Percentiles rank a stretch among this genome's conserved stretches.
phyloP scores from a whole-genome alignment of 2,329 filamentous ascomycete species.

The Ceratocystis harringtonii region DNA sequence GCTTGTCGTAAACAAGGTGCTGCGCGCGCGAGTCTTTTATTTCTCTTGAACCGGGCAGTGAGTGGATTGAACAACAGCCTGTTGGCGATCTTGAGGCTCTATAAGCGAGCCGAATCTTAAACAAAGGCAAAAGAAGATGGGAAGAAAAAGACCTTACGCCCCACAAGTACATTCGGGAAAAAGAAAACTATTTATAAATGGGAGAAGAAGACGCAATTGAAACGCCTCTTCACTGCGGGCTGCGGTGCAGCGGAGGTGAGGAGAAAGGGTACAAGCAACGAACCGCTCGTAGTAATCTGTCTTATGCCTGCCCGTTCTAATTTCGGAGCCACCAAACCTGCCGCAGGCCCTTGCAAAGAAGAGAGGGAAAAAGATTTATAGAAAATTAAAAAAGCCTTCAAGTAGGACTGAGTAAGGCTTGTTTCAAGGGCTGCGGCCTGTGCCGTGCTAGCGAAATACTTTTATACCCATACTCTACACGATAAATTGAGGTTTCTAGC shows the following conservation, averaged over 20 bases:
- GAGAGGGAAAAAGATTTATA: no score
- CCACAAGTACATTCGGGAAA: not conserved
- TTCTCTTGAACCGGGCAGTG: not conserved
- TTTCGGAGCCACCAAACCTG: not conserved
- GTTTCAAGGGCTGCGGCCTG: conserved; percentile 5
- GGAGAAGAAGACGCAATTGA: not conserved
- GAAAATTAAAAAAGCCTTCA: not conserved
- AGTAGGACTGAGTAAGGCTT: not conserved
- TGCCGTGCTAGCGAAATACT: conserved; percentile 3
- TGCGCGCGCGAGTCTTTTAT: not conserved
- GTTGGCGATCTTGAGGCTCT: not conserved
- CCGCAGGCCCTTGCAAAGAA: not conserved
- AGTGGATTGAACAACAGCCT: not conserved
- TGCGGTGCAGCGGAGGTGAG: not conserved
- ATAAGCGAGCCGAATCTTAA: not conserved
- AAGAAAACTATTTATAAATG: not conserved
- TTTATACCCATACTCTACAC: not conserved
- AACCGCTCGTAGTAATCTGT: no score
- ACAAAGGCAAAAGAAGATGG: not conserved
- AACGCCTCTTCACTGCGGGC: not conserved
- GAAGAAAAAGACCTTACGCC: not conserved
- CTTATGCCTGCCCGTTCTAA: not conserved
- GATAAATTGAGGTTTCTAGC: not conserved
- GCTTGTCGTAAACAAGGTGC: not conserved
- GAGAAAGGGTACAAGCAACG: not conserved